Evolutionary conservation across 1,139 yeast genomes (phyloP).

Genomic region (Blastobotrys serpentis): DNA sequence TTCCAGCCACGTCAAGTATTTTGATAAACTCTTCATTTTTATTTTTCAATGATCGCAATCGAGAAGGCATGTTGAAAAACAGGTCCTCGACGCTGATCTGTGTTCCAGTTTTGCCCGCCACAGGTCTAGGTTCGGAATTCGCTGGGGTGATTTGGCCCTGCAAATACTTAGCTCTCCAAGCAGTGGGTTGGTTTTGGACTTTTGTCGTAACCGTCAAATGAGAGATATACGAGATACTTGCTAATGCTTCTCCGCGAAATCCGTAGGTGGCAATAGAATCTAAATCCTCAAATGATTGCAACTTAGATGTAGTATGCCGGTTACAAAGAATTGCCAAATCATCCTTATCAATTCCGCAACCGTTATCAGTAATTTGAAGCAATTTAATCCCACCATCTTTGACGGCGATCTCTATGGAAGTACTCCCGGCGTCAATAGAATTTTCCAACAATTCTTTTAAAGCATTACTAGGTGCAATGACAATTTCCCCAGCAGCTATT

Average conservation of each 20-base stretch:
- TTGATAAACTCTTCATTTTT: conserved; percentile 59
- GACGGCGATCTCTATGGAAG: conserved; percentile 58
- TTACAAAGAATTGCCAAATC: conserved; percentile 64
- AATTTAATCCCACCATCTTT: conserved; percentile 65
- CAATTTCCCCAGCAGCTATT: conserved; percentile 97
- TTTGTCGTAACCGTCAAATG: conserved; percentile 75
- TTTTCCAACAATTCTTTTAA: conserved; percentile 77
- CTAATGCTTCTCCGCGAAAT: conserved; percentile 79
- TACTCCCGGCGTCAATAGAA: conserved; percentile 71
- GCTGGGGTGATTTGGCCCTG: conserved; percentile 54
- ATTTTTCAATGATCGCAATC: conserved; percentile 64
- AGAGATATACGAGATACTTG: conserved; percentile 64
- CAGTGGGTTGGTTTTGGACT: conserved; percentile 58
- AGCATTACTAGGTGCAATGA: conserved; percentile 88
- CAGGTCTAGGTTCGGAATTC: conserved; percentile 57
- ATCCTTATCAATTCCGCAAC: conserved; percentile 59
- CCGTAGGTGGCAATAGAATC: conserved; percentile 59
- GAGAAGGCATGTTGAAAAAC: conserved; percentile 83
- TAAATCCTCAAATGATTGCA: conserved; percentile 52
- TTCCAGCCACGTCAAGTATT: conserved; percentile 78
- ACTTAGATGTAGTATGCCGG: conserved; percentile 72
- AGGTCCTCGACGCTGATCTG: conserved; percentile 82
- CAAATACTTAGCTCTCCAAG: conserved; percentile 58
- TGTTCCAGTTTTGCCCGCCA: conserved; percentile 89
- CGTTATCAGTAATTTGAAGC: conserved; percentile 71